Evolutionary conservation across 1,139 yeast genomes (phyloP).

Genomic region (Magnusiomyces ingens): DNA sequence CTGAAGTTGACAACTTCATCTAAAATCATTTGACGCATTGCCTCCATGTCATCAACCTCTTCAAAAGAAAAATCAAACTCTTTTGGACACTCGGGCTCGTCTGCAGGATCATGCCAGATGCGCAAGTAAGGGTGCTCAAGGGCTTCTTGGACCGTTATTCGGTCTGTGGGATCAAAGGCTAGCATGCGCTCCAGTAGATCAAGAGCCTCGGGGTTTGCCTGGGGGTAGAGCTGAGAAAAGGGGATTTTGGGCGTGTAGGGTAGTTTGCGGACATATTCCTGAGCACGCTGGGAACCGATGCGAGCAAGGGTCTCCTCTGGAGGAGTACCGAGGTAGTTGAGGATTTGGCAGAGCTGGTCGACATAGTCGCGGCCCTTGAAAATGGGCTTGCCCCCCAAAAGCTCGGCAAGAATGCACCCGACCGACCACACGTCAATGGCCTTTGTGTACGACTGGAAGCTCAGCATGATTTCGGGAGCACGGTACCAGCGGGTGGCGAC

Average conservation of each 20-base stretch:
- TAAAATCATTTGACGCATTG: conserved; percentile 69
- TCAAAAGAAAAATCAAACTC: conserved; percentile 90
- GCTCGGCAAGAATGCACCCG: conserved; percentile 92
- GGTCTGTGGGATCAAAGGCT: conserved; percentile 75
- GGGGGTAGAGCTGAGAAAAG: conserved; percentile 65
- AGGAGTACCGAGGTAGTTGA: conserved; percentile 86
- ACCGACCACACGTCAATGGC: conserved; percentile 98
- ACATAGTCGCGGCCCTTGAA: conserved; percentile 95
- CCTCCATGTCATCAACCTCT: conserved; percentile 70
- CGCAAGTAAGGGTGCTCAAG: conserved; percentile 80
- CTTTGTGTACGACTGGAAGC: conserved; percentile 87
- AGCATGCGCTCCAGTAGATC: conserved; percentile 79
- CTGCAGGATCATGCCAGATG: conserved; percentile 95
- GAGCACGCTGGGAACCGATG: conserved; percentile 86
- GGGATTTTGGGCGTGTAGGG: conserved; percentile 81
- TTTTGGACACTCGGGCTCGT: conserved; percentile 79
- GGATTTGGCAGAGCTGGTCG: conserved; percentile 85
- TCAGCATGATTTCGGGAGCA: conserved; percentile 95
- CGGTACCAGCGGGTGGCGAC: conserved; percentile 98
- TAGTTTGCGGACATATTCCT: conserved; percentile 79
- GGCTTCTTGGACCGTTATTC: conserved; percentile 88
- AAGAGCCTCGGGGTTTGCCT: conserved; percentile 80
- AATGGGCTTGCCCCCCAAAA: conserved; percentile 85
- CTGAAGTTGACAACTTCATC: conserved; percentile 78
- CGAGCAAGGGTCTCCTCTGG: conserved; percentile 72